phyloP scores from a whole-genome alignment of 129 eudicot species.

The Deinandra increscens region DNA sequence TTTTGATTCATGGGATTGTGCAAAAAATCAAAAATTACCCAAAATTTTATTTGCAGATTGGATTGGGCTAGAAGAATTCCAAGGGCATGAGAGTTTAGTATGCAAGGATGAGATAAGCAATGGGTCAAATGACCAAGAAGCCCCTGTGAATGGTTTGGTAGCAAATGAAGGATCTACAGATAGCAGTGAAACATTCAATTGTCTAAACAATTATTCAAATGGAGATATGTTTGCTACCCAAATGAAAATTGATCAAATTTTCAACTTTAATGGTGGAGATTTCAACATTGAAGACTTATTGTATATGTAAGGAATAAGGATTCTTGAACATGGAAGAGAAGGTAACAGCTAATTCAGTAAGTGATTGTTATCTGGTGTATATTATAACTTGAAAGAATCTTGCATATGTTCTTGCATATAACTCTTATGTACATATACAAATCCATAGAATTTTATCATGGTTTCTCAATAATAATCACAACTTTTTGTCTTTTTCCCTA shows the following conservation, averaged over 20 bases:
- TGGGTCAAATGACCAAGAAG: constrained; percentile 26
- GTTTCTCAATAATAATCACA: constrained; percentile 16
- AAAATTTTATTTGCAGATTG: constrained; percentile 77
- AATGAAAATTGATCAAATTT: constrained; percentile 38
- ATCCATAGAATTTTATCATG: constrained; percentile 17
- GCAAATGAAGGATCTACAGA: constrained; percentile 30
- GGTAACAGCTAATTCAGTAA: constrained; percentile 21
- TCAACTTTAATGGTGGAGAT: constrained; percentile 42
- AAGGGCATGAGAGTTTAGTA: too few relatives aligned
- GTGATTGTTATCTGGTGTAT: constrained; percentile 1
- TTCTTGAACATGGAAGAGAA: constrained; percentile 12
- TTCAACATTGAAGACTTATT: constrained; percentile 32
- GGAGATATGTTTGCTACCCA: constrained; percentile 33
- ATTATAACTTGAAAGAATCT: not conserved
- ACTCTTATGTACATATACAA: constrained; percentile 15
- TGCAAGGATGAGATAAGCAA: constrained; percentile 21
- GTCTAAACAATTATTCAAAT: constrained; percentile 20
- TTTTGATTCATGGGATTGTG: constrained; percentile 30
- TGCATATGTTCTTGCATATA: constrained; percentile 20
- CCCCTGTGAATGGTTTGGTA: constrained; percentile 23
- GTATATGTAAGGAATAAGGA: constrained; percentile 23
- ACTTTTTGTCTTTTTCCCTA: not conserved
- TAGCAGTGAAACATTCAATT: constrained; percentile 24
- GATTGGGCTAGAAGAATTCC: constrained; percentile 53
- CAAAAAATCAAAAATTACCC: constrained; percentile 40